phyloP scores from a whole-genome alignment of 352 stramenopile species.

The Pythium brachiatum region DNA sequence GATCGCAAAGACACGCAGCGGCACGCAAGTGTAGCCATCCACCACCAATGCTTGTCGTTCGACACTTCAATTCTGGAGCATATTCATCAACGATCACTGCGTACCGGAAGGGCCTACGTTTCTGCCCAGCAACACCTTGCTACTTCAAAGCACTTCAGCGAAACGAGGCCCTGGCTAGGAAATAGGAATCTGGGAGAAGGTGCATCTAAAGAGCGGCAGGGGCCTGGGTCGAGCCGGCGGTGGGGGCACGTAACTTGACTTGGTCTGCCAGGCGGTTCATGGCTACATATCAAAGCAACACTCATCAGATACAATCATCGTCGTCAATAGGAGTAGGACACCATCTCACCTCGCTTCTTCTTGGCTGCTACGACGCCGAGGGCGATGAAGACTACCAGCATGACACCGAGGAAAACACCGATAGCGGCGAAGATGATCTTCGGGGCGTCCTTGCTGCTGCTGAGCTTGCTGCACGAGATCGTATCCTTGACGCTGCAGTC shows the following conservation, averaged over 20 bases:
- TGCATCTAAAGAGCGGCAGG: conserved; percentile 25
- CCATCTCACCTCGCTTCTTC: conserved; percentile 62
- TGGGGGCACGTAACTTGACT: conserved; percentile 44
- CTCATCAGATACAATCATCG: conserved; percentile 2
- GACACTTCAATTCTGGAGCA: background rate
- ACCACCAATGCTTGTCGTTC: too few relatives aligned
- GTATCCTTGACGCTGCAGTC: conserved; percentile 80
- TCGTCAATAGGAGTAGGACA: background rate
- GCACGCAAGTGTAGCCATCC: too few relatives aligned
- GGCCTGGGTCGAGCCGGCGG: conserved; percentile 34
- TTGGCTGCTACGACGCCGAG: conserved; percentile 68
- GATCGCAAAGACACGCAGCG: too few relatives aligned
- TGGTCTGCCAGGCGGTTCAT: conserved; percentile 66
- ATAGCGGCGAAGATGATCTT: conserved; percentile 75
- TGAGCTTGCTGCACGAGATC: conserved; percentile 56
- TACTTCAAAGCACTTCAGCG: too few relatives aligned
- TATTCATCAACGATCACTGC: background rate
- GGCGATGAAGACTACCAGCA: conserved; percentile 71
- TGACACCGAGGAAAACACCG: conserved; percentile 67
- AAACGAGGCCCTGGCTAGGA: too few relatives aligned
- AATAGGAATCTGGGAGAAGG: background rate
- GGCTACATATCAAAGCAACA: conserved; percentile 27
- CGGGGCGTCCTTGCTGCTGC: conserved; percentile 53
- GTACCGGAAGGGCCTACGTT: background rate
- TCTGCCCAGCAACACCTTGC: background rate